A percentile compares a stretch with the other conserved stretches of the same genome.
Evolutionary conservation across 768 basidiomycete species (phyloP).

Genomic region (Trametes coccinea): DNA sequence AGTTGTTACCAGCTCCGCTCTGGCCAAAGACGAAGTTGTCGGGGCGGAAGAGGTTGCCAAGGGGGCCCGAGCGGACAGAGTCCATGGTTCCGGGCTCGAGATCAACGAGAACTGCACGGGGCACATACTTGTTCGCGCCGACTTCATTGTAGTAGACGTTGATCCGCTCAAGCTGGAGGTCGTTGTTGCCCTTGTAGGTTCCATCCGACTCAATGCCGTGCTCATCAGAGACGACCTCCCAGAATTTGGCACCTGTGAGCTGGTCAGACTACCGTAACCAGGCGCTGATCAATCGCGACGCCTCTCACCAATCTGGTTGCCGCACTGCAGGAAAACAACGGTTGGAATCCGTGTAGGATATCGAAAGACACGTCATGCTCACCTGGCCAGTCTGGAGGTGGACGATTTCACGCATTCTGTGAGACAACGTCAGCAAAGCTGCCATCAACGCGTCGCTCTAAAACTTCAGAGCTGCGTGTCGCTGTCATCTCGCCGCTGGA

Average conservation of each 20-base stretch:
- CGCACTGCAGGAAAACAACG: conserved; percentile 60
- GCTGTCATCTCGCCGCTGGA: background rate
- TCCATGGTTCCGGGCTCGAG: conserved; percentile 98
- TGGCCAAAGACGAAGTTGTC: conserved; percentile 99
- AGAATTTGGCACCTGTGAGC: conserved; percentile 82
- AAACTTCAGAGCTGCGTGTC: conserved; percentile 2
- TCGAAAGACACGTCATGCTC: conserved; percentile 28
- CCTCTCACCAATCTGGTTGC: conserved; percentile 95
- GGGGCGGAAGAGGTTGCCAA: conserved; percentile 92
- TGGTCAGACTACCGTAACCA: conserved; percentile 17
- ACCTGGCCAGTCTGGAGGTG: conserved; percentile 99
- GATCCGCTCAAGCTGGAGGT: conserved; percentile 96
- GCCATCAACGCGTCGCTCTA: conserved; percentile 19
- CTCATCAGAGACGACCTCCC: conserved; percentile 98
- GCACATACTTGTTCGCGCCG: conserved; percentile 95
- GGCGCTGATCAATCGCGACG: conserved; percentile 20
- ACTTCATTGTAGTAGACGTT: conserved; percentile 98
- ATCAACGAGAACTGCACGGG: conserved; percentile 95
- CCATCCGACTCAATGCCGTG: conserved; percentile 95
- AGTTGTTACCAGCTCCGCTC: conserved; percentile 99
- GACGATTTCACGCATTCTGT: conserved; percentile 98
- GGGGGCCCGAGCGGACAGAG: conserved; percentile 85
- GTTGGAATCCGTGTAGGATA: conserved; percentile 22
- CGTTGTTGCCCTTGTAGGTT: conserved; percentile 89
- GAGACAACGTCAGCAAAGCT: conserved; percentile 26